Base-by-base conservation (phyloP, 2,329 filamentous ascomycete genomes). In the Chaetomiaceae sp. region DNA sequence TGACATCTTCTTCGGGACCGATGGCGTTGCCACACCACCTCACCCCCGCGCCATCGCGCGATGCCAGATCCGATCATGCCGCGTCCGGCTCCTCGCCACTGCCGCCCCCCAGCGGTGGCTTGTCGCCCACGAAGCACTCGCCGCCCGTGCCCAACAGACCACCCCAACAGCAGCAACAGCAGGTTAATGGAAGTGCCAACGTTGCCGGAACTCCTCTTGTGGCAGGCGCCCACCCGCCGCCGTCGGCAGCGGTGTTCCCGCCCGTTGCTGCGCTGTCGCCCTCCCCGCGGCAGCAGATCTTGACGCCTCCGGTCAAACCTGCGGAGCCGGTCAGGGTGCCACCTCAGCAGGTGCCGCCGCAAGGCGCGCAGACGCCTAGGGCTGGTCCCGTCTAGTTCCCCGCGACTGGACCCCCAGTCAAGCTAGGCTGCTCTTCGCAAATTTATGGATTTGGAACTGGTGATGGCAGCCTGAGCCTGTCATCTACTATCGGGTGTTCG, bases 251-350 rank as follows among this genome's bases (percentile, higher is more conserved):
- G 0, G 74, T 84, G 22, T 69, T 86, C 3, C 83, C 83, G 5
- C 83, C 83, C 0, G 67, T 77, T 2, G 75, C 80, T 37, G 72
- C 79, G 1, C 65, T 87, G 44, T 78, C 81, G 9, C 84, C 84
- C 0, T 81, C 77, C 38, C 76, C 79, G 2, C 75, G 75, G 14
- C 73, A 78, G 53, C 77, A 80, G 59, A 82, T 83, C 53, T 65
- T 83, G 47, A 82, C 79, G 15, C 82, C 84, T 22, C 84, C 82
- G 2, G 73, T 81, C 59, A 84, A 87, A 70, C 72, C 74, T 37
- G 59, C 68, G 4, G 72, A 75, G 46, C 65, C 65, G 43, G 51
- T 59, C 53, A 44, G 69, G 63, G 49, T 51, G 8, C 36, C 53
- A 15, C 38, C 56, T 6, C 51, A 51, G 44, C 53, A 51, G 36